These are phyloP conservation scores for Venturiaceae sp. DNA, from an alignment of 2,329 filamentous ascomycete genomes.

Conservation along the genomic window DNA sequence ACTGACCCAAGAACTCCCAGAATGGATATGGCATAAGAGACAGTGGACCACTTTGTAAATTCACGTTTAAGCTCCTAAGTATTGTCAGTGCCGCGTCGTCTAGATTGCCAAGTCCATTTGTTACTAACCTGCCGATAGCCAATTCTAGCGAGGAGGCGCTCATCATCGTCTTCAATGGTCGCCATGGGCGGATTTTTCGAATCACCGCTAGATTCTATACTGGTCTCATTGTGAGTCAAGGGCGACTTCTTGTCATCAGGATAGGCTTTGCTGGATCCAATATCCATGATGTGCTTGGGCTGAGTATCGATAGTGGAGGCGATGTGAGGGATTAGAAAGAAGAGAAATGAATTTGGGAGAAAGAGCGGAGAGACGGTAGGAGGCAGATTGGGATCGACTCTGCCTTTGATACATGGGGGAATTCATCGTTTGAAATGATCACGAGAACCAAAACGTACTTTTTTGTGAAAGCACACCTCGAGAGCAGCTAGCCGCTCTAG, in stretches of 20 bases:
- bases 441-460: background rate
- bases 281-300: background rate
- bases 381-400: background rate
- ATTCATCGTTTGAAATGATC: background rate
- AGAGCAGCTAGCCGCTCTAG: background rate
- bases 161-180: constrained; percentile 48
- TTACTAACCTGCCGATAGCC: constrained; percentile 50
- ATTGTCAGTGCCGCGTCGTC: constrained; percentile 9
- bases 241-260: background rate
- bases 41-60: constrained; percentile 57
- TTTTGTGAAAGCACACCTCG: background rate
- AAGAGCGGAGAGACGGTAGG: background rate
- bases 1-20: constrained; percentile 56
- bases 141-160: constrained; percentile 49
- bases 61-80: constrained; percentile 49
- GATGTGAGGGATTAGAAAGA: background rate
- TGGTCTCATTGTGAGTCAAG: background rate
- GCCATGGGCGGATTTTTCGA: constrained; percentile 26
- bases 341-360: background rate
- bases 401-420: background rate
- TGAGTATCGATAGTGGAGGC: background rate
- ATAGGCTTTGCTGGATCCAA: background rate
- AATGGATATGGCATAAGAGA: constrained; percentile 58
- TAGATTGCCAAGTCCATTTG: background rate
- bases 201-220: background rate